Conservation (phyloP, 139 green algal genomes). For the Prasinococcaceae sp. region DNA sequence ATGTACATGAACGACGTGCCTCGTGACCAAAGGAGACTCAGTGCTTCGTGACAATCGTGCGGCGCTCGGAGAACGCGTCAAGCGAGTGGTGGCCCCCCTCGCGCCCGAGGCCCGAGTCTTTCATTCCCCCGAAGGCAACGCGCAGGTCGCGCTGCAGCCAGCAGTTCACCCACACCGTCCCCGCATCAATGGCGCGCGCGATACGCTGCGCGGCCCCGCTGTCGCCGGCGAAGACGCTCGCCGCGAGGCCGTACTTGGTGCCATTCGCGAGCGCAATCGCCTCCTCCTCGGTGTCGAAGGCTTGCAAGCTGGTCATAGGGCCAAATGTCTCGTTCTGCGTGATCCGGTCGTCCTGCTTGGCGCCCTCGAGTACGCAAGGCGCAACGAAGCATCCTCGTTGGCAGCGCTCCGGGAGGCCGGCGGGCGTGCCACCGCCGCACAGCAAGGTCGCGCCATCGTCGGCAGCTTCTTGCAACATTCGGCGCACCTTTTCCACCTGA, state of each 20-base stretch:
- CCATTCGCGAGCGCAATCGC: constrained; percentile 47
- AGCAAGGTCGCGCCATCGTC: constrained; percentile 29
- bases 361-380: constrained; percentile 54
- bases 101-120: too few relatives aligned
- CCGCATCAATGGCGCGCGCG: neutral
- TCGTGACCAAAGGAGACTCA: too few relatives aligned
- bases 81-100: too few relatives aligned
- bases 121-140: too few relatives aligned
- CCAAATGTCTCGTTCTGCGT: constrained; percentile 49
- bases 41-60: too few relatives aligned
- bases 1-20: too few relatives aligned
- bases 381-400: constrained; percentile 57
- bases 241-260: constrained; percentile 49
- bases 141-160: too few relatives aligned
- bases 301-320: constrained; percentile 48
- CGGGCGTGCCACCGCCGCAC: constrained; percentile 19
- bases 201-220: neutral
- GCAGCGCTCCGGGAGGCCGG: constrained; percentile 23
- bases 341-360: constrained; percentile 44
- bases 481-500: constrained; percentile 53
- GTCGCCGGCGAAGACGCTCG: constrained; percentile 37
- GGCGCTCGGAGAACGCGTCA: too few relatives aligned
- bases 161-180: constrained; percentile 5
- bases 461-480: constrained; percentile 30
- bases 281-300: constrained; percentile 48